phyloP scores from a whole-genome alignment of 2,329 filamentous ascomycete genomes.

The Alternaria rosae region DNA sequence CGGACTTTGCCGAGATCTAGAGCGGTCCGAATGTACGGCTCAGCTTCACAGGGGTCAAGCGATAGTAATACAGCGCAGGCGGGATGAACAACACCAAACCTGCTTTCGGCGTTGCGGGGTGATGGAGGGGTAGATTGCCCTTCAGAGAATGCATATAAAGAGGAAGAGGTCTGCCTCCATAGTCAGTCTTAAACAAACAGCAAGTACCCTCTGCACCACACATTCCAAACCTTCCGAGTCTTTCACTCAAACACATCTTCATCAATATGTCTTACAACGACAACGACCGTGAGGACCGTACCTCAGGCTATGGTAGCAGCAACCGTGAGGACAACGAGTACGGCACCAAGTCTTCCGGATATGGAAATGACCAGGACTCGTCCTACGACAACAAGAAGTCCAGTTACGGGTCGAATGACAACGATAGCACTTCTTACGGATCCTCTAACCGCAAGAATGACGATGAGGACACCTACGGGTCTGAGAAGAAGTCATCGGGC shows the following conservation, averaged over 20 bases:
- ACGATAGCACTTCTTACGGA: constrained; percentile 1
- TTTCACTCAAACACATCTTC: neutral
- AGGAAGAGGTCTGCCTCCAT: neutral
- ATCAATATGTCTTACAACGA: constrained; percentile 18
- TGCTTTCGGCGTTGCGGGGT: constrained; percentile 8
- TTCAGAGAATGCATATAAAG: neutral
- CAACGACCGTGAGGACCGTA: constrained; percentile 9
- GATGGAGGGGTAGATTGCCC: constrained; percentile 5
- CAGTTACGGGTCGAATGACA: constrained; percentile 13
- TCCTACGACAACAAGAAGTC: constrained; percentile 6
- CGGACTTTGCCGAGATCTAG: constrained; percentile 7
- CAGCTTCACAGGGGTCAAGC: constrained; percentile 9
- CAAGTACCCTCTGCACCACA: neutral
- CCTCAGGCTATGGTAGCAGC: constrained; percentile 12
- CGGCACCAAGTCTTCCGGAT: constrained; percentile 10
- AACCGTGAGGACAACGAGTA: constrained; percentile 11
- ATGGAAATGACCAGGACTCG: constrained; percentile 14
- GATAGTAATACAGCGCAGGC: neutral
- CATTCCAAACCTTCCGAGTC: neutral
- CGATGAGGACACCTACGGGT: constrained; percentile 13
- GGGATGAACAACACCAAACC: neutral
- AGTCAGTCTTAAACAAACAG: neutral
- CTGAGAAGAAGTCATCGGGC: constrained; percentile 3
- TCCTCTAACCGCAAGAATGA: constrained; percentile 2
- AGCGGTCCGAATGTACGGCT: constrained; percentile 4